phyloP scores from a whole-genome alignment of 2,329 filamentous ascomycete species.

The Aureobasidium uvarum region DNA sequence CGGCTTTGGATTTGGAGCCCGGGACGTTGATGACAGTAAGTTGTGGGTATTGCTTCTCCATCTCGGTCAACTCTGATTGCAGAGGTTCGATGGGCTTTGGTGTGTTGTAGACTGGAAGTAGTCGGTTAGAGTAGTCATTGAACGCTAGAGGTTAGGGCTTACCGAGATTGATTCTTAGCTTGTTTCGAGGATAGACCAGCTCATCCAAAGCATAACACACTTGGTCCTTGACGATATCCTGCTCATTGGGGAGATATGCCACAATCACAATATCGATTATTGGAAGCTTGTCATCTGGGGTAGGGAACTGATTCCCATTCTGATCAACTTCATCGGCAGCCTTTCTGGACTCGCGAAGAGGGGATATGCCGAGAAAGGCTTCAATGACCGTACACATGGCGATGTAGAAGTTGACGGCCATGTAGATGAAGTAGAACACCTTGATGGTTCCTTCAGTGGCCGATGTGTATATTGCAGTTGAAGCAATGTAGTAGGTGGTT shows the following conservation, averaged over 20 bases:
- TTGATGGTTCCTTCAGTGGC: constrained; percentile 34
- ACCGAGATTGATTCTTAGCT: constrained; percentile 48
- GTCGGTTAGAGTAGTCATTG: background rate
- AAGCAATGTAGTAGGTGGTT: constrained; percentile 35
- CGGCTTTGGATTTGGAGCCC: constrained; percentile 51
- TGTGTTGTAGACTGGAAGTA: constrained; percentile 47
- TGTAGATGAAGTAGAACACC: constrained; percentile 39
- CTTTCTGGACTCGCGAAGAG: constrained; percentile 34
- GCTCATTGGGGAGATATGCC: constrained; percentile 53
- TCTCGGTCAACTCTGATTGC: constrained; percentile 44
- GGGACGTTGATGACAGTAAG: constrained; percentile 50
- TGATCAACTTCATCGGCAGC: constrained; percentile 35
- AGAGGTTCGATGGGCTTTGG: constrained; percentile 49
- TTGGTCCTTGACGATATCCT: constrained; percentile 52
- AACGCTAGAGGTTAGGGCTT: background rate
- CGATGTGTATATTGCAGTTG: constrained; percentile 36
- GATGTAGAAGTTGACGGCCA: constrained; percentile 38
- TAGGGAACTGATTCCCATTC: constrained; percentile 31
- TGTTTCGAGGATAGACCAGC: constrained; percentile 48
- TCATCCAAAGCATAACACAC: constrained; percentile 49
- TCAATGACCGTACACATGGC: constrained; percentile 35
- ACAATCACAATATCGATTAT: constrained; percentile 51
- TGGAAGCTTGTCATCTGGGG: constrained; percentile 39
- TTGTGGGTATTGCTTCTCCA: constrained; percentile 43
- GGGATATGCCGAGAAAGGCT: constrained; percentile 37